Evolutionary conservation across 306 rosid genomes (phyloP), one percentile per base, ranked within the genome.

Genomic region (Acacia crassicarpa): DNA sequence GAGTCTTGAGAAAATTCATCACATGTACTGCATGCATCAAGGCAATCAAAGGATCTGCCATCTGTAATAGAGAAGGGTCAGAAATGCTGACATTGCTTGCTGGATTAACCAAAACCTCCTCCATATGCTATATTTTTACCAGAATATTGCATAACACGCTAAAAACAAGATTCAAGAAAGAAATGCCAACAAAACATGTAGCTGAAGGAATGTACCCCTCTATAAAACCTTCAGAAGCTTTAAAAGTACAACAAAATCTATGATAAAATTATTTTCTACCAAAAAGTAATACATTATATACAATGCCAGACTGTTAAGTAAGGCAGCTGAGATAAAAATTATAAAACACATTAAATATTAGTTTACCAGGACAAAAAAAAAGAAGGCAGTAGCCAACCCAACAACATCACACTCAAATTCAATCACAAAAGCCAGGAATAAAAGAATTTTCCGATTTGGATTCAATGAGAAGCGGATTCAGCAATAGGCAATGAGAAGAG

Each of bases 31-130:
- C 99, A 82, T 93, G 90, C 98, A 93, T 93, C 92, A 95, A 84
- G 67, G 99, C 99, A 56, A 98, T 95, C 94, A 95, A 92, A 81
- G 99, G 98, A 85, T 95, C 99, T 58, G 83, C 93, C 96, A 92
- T 91, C 99, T 95, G 93, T 23, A 68, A 75, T 48, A 66, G 10
- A 15, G 11, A 63, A 9, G 78, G 74, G 78, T 73, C 27, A 80
- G 77, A 81, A 68, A 63, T 56, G 69, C 22, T 75, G 80, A 86
- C 51, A 82, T 40, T 79, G 74, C 62, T 20, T 41, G 27, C 49
- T 33, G 44, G 61, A 70, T 59, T 65, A 73, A 83, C 62, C 78
- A 79, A 20, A 76, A 74, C 79, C 61, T 63, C 66, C 59, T 51
- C 11, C 33, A 46, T 35, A 58, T 33, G 56, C 63, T 27, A 33